Base-by-base conservation (phyloP, 129 eudicot genomes). In the Helianthus annuus region DNA sequence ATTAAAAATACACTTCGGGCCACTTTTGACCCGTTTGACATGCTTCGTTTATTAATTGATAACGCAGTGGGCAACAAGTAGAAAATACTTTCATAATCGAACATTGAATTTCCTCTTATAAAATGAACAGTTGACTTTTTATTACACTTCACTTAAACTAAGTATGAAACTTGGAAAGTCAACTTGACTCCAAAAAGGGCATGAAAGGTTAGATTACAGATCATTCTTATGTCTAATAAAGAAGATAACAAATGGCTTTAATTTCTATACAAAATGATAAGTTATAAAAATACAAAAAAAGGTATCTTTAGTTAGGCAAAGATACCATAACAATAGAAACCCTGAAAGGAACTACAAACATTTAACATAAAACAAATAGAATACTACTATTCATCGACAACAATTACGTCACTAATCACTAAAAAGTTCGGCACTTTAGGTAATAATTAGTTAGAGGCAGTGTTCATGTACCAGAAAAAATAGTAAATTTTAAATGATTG, bases 381-480 rank as follows among this genome's bases (percentile, higher is more conserved):
- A 57, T 56, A 56, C 40, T 45, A 67, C 39, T 19, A 51, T 22
- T 61, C 68, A 57, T 76, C 6, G 5, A 24, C 59, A 48, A 58
- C 2, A 68, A 10, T 38, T 61, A 69, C 51, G 59, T 38, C 65
- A 51, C 15, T 29, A 63, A 12, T 29, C 8, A 63, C 53, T 24
- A 70, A 13, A 65, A 62, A 42, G 76, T 77, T 19, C 51, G 67
- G 24, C 39, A 27, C 44, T 77, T 78, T 78, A 52, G 66, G 76
- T 42, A 63, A 63, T 63, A 63, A 16, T 78, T 78, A 53, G 81
- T 64, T 70, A 78, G 48, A 78, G 8, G 66, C 39, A 49, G 66
- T 51, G 40, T 11, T 62, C 59, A 2, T 7, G 40, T 62, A 70
- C 81, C 68, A 62, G 71, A 78, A 53, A 15, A 44, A 66, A 62